A percentile compares a stretch with the other conserved stretches of the same genome.
Conservation (phyloP, 2,329 filamentous ascomycete genomes). For the Dactylellina parvicollis region DNA sequence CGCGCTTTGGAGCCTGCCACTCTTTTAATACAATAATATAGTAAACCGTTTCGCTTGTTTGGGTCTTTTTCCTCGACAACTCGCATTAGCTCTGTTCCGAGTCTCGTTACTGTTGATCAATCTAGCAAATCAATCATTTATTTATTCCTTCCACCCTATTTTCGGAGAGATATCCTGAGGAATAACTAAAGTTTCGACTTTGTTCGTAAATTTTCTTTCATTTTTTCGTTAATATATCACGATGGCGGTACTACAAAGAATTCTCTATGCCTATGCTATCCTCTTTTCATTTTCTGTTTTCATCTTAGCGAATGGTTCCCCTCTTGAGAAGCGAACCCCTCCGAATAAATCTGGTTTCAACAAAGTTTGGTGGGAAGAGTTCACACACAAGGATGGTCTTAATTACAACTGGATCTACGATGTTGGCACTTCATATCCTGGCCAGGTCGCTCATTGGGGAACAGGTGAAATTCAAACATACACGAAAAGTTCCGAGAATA, state of each 20-base stretch:
- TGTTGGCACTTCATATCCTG: slow-evolving; percentile 31
- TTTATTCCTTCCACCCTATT: too few relatives aligned
- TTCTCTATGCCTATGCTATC: neutral
- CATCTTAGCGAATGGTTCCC: neutral
- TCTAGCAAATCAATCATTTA: too few relatives aligned
- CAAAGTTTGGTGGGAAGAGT: slow-evolving; percentile 36
- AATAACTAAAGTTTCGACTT: neutral
- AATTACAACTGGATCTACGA: slow-evolving; percentile 29
- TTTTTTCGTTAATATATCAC: too few relatives aligned
- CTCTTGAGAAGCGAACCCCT: neutral
- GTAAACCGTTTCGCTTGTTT: too few relatives aligned
- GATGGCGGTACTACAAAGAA: neutral
- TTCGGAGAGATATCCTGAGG: too few relatives aligned
- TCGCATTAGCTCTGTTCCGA: too few relatives aligned
- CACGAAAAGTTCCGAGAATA: slow-evolving; percentile 62
- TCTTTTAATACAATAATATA: too few relatives aligned
- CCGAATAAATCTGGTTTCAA: slow-evolving; percentile 16
- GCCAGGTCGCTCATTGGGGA: slow-evolving; percentile 61
- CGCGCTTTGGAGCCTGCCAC: too few relatives aligned
- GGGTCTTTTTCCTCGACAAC: too few relatives aligned
- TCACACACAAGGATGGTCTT: slow-evolving; percentile 13
- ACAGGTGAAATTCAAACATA: slow-evolving; percentile 66
- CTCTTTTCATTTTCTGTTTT: slow-evolving; percentile 10
- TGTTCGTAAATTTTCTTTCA: neutral
- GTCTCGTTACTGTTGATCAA: too few relatives aligned